These are phyloP conservation scores for Calonectria pauciramosa DNA, from an alignment of 2,329 filamentous ascomycete species.

Conservation along the genomic window DNA sequence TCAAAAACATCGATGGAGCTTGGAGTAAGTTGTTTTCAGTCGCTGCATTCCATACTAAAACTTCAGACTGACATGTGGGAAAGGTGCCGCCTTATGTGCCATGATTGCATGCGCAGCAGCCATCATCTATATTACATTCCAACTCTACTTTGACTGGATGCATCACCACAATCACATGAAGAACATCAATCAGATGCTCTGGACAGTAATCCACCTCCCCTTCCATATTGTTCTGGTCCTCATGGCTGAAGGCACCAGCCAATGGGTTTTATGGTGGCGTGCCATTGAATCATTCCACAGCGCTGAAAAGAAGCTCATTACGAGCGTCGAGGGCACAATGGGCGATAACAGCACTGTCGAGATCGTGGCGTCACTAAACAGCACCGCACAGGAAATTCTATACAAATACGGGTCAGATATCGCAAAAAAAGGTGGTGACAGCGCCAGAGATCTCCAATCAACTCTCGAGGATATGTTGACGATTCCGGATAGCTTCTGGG, in stretches of 20 bases:
- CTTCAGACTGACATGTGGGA: not conserved
- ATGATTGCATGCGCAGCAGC: slow-evolving; percentile 17
- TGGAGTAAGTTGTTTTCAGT: not conserved
- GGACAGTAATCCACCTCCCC: slow-evolving; percentile 23
- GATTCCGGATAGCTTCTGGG: slow-evolving; percentile 12
- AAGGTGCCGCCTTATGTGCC: slow-evolving; percentile 10
- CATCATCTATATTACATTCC: slow-evolving; percentile 24
- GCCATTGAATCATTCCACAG: slow-evolving; percentile 13
- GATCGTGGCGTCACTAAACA: not conserved
- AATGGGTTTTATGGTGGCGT: slow-evolving; percentile 25
- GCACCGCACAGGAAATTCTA: not conserved
- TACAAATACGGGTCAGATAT: slow-evolving; percentile 10
- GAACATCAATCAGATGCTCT: not conserved
- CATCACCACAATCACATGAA: slow-evolving; percentile 25
- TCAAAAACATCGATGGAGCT: not conserved
- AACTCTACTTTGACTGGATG: slow-evolving; percentile 31
- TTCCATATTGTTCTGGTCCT: slow-evolving; percentile 21
- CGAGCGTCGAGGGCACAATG: not conserved
- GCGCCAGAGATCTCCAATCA: not conserved
- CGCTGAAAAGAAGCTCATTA: slow-evolving; percentile 1
- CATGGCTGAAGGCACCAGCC: slow-evolving; percentile 19
- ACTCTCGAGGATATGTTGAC: not conserved
- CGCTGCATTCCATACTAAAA: too few relatives aligned
- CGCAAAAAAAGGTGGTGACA: not conserved
- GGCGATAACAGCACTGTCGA: not conserved